A percentile compares a stretch with the other conserved stretches of the same genome.
phyloP scores from a whole-genome alignment of 1,284 basidiomycete genomes.

The Melanopsichium pennsylvanicum region DNA sequence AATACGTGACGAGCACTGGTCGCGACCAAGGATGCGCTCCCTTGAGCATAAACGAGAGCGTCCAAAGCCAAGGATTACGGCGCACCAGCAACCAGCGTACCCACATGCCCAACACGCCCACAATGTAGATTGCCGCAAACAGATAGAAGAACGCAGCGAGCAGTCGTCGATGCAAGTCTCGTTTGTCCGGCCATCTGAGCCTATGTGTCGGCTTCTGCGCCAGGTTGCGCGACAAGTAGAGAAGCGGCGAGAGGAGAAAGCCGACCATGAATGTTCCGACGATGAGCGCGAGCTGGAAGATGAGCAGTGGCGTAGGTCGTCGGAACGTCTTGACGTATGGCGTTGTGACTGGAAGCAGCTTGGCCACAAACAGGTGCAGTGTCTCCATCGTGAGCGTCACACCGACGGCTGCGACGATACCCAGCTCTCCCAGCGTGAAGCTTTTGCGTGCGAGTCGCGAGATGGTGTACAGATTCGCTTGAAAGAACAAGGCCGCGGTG shows the following conservation, averaged over 20 bases:
- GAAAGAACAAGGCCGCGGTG: slow-evolving; percentile 82
- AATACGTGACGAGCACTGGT: slow-evolving; percentile 80
- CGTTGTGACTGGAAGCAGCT: slow-evolving; percentile 69
- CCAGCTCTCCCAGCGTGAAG: slow-evolving; percentile 93
- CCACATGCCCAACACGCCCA: slow-evolving; percentile 90
- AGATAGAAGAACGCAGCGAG: slow-evolving; percentile 87
- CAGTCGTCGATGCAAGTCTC: slow-evolving; percentile 80
- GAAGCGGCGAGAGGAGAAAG: slow-evolving; percentile 90
- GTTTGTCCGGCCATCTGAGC: slow-evolving; percentile 85
- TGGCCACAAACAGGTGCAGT: slow-evolving; percentile 54
- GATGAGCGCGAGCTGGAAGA: slow-evolving; percentile 91
- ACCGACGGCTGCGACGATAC: slow-evolving; percentile 84
- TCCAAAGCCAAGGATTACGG: slow-evolving; percentile 90
- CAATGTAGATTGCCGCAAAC: slow-evolving; percentile 79
- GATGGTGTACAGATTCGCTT: slow-evolving; percentile 87
- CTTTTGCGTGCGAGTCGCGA: slow-evolving; percentile 88
- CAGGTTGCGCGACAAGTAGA: slow-evolving; percentile 89
- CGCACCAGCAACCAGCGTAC: slow-evolving; percentile 84
- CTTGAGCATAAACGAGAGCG: slow-evolving; percentile 72
- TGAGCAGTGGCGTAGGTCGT: slow-evolving; percentile 86
- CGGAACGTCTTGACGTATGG: slow-evolving; percentile 91
- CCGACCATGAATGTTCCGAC: slow-evolving; percentile 90
- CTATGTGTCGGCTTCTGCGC: slow-evolving; percentile 89
- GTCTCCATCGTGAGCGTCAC: slow-evolving; percentile 84
- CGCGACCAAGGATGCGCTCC: slow-evolving; percentile 84